These are phyloP conservation scores for Astrephomene gubernaculifera DNA, from an alignment of 139 green algal genomes.

Conservation along the genomic window DNA sequence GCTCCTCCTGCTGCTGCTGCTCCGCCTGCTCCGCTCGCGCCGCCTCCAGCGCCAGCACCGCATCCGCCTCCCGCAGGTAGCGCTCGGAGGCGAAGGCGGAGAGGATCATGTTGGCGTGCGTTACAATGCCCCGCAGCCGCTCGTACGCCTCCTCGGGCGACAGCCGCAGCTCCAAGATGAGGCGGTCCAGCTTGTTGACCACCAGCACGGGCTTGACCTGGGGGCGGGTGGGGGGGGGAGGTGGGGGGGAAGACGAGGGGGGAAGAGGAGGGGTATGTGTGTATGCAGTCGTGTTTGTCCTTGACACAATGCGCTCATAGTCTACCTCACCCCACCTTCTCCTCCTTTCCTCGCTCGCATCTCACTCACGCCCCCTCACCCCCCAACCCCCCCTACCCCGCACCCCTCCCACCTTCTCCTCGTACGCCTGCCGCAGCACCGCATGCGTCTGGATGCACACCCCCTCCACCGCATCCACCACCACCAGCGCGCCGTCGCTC, in stretches of 20 bases:
- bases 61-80: constrained; percentile 92
- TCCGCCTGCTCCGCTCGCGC: constrained; percentile 51
- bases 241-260: neutral
- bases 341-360: too few species aligned
- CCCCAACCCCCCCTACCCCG: neutral
- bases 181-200: constrained; percentile 98
- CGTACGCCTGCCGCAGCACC: constrained; percentile 94
- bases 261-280: too few species aligned
- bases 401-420: constrained; percentile 82
- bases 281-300: too few species aligned
- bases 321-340: too few species aligned
- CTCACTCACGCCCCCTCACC: neutral
- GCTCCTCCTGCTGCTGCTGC: neutral
- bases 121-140: constrained; percentile 84
- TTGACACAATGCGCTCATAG: too few species aligned
- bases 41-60: constrained; percentile 81
- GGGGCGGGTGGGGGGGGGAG: neutral
- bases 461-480: constrained; percentile 98
- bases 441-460: constrained; percentile 99
- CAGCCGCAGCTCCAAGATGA: constrained; percentile 91
- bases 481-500: constrained; percentile 93
- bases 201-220: constrained; percentile 77
- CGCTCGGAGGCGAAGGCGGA: constrained; percentile 84
- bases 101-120: constrained; percentile 96
- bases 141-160: constrained; percentile 84